These are phyloP conservation scores for Entoloma clypeatum DNA, from an alignment of 1,284 basidiomycete species.

Conservation along the genomic window DNA sequence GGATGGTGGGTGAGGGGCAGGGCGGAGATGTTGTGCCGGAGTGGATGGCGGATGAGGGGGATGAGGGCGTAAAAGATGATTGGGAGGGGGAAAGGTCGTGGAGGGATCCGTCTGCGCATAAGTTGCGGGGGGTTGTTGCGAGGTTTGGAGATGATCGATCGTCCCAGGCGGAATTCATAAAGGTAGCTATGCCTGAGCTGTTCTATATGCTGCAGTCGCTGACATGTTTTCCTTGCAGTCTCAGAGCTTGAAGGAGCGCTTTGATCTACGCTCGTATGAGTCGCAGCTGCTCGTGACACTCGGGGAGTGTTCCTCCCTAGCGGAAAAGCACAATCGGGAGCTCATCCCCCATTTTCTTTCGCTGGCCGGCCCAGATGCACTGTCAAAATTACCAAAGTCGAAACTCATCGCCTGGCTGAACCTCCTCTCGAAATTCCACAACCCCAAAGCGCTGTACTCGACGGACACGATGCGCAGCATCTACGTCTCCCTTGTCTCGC, in stretches of 20 bases:
- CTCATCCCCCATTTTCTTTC: constrained; percentile 78
- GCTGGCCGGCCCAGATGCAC: constrained; percentile 37
- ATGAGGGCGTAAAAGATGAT: constrained; percentile 34
- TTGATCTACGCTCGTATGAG: constrained; percentile 78
- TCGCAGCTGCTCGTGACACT: constrained; percentile 72
- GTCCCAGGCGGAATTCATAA: constrained; percentile 23
- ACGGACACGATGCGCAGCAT: constrained; percentile 65
- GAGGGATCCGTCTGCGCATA: constrained; percentile 71
- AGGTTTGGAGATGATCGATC: constrained; percentile 43
- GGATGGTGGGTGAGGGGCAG: constrained; percentile 21
- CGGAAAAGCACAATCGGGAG: constrained; percentile 82
- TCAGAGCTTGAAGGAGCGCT: constrained; percentile 59
- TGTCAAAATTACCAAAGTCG: constrained; percentile 45
- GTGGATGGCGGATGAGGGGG: constrained; percentile 12
- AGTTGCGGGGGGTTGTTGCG: constrained; percentile 42
- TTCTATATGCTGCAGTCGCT: background rate
- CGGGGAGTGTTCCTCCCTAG: constrained; percentile 61
- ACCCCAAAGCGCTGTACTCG: constrained; percentile 83
- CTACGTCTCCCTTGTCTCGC: constrained; percentile 78
- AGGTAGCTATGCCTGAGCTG: constrained; percentile 23
- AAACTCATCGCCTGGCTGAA: constrained; percentile 76
- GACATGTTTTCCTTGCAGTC: constrained; percentile 37
- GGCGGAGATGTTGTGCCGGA: constrained; percentile 8
- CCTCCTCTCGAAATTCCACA: constrained; percentile 86
- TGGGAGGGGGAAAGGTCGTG: constrained; percentile 70